Base-by-base conservation (phyloP, 257 asterid species). In the Nicotiana benthamiana region DNA sequence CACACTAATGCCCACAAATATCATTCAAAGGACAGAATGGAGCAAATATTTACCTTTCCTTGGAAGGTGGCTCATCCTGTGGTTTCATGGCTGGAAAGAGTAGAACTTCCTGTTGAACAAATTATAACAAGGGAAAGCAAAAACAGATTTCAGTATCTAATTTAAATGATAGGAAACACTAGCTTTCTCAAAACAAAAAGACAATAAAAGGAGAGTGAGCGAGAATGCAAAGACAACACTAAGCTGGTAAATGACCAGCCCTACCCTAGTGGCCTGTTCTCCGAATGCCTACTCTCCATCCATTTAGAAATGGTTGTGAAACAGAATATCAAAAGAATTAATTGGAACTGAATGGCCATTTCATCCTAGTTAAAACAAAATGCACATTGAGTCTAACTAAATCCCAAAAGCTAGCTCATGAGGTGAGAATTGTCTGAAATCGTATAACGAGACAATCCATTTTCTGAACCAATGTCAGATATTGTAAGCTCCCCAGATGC, bases 11-110 rank as follows among this genome's bases (percentile, higher is more conserved):
- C 22, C 11, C 36, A 20, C 67, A 10, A 28, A 53, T 81, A 79
- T 15, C 36, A 16, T 8, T n/a, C 27, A 43, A 77, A 67, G 61
- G 57, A 64, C 40, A 15, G 54, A 36, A 54, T 24, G 28, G 62
- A 76, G 1, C 13, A 40, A 56, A 62, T 63, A 3, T 20, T n/a
- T 84, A 93, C 91, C 92, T 85, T 78, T 92, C 97, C 81, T 91
- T 87, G 64, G 81, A 76, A 9, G 88, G 28, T 63, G 97, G 90
- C 57, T 93, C 97, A 11, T 90, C 97, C 83, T 92, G 98, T 57
- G 97, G 96, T 81, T 91, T 94, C 98, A 94, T 93, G 26, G 98
- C 97, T 8, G 97, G 98, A 65, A 91, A 94, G 78, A 94, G 94
- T 62, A 94, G 79, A 59, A 94, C 98, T 85, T 93, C 97, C 98